Evolutionary conservation across 2,329 filamentous ascomycete species (phyloP).

Genomic region (Talaromyces sp.): DNA sequence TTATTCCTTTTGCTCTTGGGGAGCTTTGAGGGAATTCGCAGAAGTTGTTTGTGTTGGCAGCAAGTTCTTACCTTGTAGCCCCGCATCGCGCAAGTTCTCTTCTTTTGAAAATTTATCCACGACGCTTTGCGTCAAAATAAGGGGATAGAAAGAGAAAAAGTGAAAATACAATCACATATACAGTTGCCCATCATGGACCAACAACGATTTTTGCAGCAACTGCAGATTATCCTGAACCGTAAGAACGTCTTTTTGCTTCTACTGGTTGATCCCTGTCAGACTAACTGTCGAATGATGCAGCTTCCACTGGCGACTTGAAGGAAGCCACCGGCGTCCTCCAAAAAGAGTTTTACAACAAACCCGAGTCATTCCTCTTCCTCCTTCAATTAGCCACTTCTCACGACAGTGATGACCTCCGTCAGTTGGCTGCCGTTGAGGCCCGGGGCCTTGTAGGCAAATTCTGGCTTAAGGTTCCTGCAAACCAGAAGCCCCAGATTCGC

Average conservation of each 20-base stretch:
- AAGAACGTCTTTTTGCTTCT: constrained; percentile 39
- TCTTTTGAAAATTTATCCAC: constrained; percentile 5
- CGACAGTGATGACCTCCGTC: constrained; percentile 65
- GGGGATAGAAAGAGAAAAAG: neutral
- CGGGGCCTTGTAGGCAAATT: constrained; percentile 77
- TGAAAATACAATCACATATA: neutral
- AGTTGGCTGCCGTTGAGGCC: constrained; percentile 87
- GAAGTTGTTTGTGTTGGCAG: neutral
- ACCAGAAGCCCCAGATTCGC: constrained; percentile 74
- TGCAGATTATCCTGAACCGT: constrained; percentile 85
- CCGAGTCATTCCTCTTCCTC: constrained; percentile 76
- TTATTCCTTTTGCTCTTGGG: neutral
- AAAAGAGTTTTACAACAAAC: constrained; percentile 85
- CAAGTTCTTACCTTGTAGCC: constrained; percentile 2
- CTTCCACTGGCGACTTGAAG: constrained; percentile 85
- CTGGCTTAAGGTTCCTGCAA: constrained; percentile 68
- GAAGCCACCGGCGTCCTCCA: constrained; percentile 83
- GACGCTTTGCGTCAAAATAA: constrained; percentile 9
- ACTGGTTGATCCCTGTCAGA: constrained; percentile 8
- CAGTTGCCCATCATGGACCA: constrained; percentile 59
- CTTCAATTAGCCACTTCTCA: constrained; percentile 84
- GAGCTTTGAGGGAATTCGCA: neutral
- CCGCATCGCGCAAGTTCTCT: constrained; percentile 3
- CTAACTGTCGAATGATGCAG: constrained; percentile 42
- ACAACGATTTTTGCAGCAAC: constrained; percentile 77